Conservation (phyloP, 352 stramenopile species). For the Phytophthora chlamydospora region DNA sequence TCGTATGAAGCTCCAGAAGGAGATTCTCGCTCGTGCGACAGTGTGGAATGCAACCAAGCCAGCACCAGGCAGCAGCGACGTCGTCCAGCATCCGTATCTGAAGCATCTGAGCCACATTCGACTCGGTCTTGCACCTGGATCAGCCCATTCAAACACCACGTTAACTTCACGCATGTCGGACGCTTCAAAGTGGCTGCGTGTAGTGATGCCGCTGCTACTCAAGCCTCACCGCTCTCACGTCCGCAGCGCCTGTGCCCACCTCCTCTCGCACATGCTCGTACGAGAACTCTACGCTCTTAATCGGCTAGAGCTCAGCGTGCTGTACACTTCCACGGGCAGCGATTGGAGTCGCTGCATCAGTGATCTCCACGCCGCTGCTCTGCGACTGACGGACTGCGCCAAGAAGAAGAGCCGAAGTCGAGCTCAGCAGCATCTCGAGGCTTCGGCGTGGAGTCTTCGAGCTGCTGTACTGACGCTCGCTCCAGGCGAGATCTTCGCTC, state of each 20-base stretch:
- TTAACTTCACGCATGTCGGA: conserved; percentile 30
- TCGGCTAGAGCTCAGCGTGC: conserved; percentile 16
- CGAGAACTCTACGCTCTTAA: conserved; percentile 46
- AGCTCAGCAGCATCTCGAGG: conserved; percentile 49
- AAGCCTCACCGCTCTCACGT: conserved; percentile 62
- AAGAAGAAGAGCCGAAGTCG: conserved; percentile 42
- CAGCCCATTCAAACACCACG: conserved; percentile 1
- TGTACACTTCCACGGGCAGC: conserved; percentile 33
- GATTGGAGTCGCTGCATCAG: conserved; percentile 72
- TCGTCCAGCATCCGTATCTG: conserved; percentile 45
- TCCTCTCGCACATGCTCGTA: conserved; percentile 48
- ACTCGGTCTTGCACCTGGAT: conserved; percentile 37
- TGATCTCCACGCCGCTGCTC: conserved; percentile 57
- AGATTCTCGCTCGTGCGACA: conserved; percentile 35
- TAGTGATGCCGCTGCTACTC: conserved; percentile 49
- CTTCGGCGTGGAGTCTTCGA: conserved; percentile 58
- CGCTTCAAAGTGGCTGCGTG: conserved; percentile 48
- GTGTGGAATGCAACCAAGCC: conserved; percentile 32
- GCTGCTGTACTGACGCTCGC: conserved; percentile 51
- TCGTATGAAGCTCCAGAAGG: conserved; percentile 41
- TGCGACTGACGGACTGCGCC: conserved; percentile 46
- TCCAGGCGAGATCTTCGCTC: conserved; percentile 67
- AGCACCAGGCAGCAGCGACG: conserved; percentile 9
- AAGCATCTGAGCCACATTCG: conserved; percentile 46
- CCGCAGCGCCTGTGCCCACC: conserved; percentile 43